Evolutionary conservation across 2,329 filamentous ascomycete species (phyloP), one percentile per base, ranked within the genome.

Genomic region (Aspergillus sp.): DNA sequence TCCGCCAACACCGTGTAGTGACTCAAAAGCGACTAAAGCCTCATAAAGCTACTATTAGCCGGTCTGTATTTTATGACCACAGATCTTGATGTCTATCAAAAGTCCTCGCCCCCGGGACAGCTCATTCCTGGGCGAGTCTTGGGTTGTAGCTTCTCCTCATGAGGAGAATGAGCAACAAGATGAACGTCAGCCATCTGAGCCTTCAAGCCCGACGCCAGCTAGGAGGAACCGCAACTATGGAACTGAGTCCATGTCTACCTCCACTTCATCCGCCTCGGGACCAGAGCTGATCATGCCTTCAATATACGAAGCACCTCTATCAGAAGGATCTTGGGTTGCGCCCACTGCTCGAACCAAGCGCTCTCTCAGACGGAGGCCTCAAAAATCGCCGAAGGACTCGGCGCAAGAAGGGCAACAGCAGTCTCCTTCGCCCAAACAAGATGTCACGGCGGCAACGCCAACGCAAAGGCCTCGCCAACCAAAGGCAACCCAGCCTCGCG

Each of bases 281-380:
- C 75, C 75, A 1, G 74, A 77, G 57, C 70, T 77, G 6, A 73
- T 77, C 21, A 77, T 77, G 75, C 75, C 75, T 3, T 77, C 75
- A 4, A 76, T 77, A 49, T 72, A 70, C 62, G 73, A 77, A 52
- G 66, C 68, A 3, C 68, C 72, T 6, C 68, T 72, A 41, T 64
- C 69, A 21, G 72, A 75, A 52, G 69, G 60, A 23, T 75, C 73
- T 38, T 75, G 73, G 73, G 63, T 75, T 23, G 71, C 69, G 23
- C 71, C 72, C 21, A 60, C 63, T 23, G 44, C 72, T 19, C 70
- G 66, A 50, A 53, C 62, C 4, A 62, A 67, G 41, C 38, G 47
- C 23, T 55, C 52, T 23, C 62, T 71, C 61, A 69, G 63, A 39
- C 71, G 68, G 52, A 67, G 70, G 49, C 65, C 66, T 62, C 69